A percentile compares a stretch with the other conserved stretches of the same genome.
phyloP scores from a whole-genome alignment of 169 alveolate genomes.

The Cryptosporidium sp. region DNA sequence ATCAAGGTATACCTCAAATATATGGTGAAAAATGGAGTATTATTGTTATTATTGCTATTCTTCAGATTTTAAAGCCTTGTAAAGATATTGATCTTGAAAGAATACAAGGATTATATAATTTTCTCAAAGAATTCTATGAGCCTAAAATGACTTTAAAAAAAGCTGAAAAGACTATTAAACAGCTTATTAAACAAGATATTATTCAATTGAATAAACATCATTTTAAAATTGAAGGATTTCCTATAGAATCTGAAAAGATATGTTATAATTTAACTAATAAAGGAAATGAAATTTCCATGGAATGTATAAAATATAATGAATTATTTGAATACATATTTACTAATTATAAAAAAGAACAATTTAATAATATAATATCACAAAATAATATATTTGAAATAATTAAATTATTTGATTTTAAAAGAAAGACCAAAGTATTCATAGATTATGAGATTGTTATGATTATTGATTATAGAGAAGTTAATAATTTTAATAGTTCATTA shows the following conservation, averaged over 20 bases:
- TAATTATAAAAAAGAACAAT: slow-evolving; percentile 19
- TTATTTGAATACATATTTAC: slow-evolving; percentile 4
- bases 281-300: slow-evolving; percentile 7
- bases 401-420: not conserved
- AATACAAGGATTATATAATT: slow-evolving; percentile 13
- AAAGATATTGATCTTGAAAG: not conserved
- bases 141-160: slow-evolving; percentile 34
- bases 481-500: not conserved
- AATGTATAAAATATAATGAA: slow-evolving; percentile 13
- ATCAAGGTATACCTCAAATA: slow-evolving; percentile 12
- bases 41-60: slow-evolving; percentile 22
- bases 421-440: slow-evolving; percentile 1
- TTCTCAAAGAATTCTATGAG: slow-evolving; percentile 1
- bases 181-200: slow-evolving; percentile 9
- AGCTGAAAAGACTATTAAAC: slow-evolving; percentile 37
- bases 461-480: slow-evolving; percentile 70
- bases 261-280: slow-evolving; percentile 17
- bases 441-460: slow-evolving; percentile 72
- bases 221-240: slow-evolving; percentile 18
- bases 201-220: not conserved
- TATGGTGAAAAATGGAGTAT: slow-evolving; percentile 61
- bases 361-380: not conserved
- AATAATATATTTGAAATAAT: not conserved
- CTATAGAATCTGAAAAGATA: slow-evolving; percentile 47
- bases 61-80: not conserved